phyloP scores from a whole-genome alignment of 768 basidiomycete genomes.

The Rhodotorula toruloides region DNA sequence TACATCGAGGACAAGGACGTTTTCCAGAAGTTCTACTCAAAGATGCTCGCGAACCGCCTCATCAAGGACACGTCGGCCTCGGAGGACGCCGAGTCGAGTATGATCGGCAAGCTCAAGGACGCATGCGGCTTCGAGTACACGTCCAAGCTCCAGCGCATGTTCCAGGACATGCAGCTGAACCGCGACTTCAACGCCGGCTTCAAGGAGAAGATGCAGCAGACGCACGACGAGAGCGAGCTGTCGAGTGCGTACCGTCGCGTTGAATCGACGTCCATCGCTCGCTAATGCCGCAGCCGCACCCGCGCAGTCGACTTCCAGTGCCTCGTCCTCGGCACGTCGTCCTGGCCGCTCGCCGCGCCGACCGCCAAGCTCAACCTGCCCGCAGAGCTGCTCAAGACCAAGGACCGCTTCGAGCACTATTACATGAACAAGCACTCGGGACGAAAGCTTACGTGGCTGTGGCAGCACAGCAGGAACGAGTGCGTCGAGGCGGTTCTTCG shows the following conservation, averaged over 20 bases:
- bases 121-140: constrained; percentile 96
- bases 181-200: constrained; percentile 93
- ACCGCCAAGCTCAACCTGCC: constrained; percentile 83
- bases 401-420: constrained; percentile 85
- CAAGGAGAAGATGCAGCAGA: constrained; percentile 79
- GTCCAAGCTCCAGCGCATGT: constrained; percentile 92
- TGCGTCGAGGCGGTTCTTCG: background rate
- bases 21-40: constrained; percentile 96
- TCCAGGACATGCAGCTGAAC: constrained; percentile 91
- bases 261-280: background rate
- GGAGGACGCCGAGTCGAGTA: constrained; percentile 91
- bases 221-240: constrained; percentile 64
- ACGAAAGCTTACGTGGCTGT: constrained; percentile 93
- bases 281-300: constrained; percentile 13
- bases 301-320: constrained; percentile 70
- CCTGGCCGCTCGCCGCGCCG: constrained; percentile 87
- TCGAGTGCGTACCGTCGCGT: constrained; percentile 48
- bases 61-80: constrained; percentile 87
- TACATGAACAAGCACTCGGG: constrained; percentile 92
- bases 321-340: constrained; percentile 90
- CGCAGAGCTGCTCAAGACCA: constrained; percentile 73
- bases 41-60: constrained; percentile 84
- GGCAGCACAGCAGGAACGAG: constrained; percentile 98
- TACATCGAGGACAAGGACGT: constrained; percentile 99
- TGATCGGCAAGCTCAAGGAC: constrained; percentile 97